These are phyloP conservation scores for Metschnikowia santaceciliae DNA, from an alignment of 805 yeast species.

Conservation along the genomic window DNA sequence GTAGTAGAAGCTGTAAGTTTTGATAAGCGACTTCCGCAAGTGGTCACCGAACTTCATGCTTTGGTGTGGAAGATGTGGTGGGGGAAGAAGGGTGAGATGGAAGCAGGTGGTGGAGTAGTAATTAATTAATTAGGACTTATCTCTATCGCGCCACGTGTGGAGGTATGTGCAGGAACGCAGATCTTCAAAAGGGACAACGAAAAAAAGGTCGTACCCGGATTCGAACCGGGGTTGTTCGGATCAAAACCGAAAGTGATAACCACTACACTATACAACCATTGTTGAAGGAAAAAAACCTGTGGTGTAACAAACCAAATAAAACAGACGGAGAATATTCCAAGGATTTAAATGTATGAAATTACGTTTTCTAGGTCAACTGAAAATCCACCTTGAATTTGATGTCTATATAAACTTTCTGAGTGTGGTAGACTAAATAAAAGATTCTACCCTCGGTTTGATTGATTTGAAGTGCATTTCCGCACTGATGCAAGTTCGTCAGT, in stretches of 20 bases:
- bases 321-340: no score
- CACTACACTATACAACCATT: constrained; percentile 65
- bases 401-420: no score
- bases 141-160: constrained; percentile 5
- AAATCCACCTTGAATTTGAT: no score
- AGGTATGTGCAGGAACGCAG: not conserved
- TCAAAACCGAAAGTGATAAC: constrained; percentile 80
- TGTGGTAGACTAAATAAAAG: no score
- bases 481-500: not conserved
- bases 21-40: constrained; percentile 80
- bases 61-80: not conserved
- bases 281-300: not conserved
- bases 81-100: not conserved
- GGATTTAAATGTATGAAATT: no score
- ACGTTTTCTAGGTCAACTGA: no score
- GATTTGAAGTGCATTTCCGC: no score
- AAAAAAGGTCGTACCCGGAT: constrained; percentile 72
- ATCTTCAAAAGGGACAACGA: no score
- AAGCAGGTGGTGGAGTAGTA: not conserved
- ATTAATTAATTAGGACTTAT: constrained; percentile 1
- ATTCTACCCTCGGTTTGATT: no score
- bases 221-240: constrained; percentile 83
- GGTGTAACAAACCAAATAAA: not conserved
- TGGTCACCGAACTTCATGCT: constrained; percentile 95
- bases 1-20: constrained; percentile 87